Base-by-base conservation (phyloP, 2,329 filamentous ascomycete genomes). In the Xylaria sp. region DNA sequence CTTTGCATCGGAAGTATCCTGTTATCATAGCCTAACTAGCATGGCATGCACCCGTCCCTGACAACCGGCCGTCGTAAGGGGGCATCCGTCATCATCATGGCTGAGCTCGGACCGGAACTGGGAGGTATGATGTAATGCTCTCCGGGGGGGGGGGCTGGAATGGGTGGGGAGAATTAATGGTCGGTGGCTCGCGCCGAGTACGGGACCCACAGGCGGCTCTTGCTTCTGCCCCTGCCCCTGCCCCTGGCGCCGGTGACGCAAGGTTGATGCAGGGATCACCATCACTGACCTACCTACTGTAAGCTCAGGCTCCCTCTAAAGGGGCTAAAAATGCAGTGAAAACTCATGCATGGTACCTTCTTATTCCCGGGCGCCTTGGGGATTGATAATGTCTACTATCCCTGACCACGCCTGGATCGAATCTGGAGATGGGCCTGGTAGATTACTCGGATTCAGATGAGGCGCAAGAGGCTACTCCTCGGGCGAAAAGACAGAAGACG, bases 391-490 rank as follows among this genome's bases (percentile, higher is more conserved):
- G n/a, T n/a, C n/a, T n/a, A n/a, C n/a, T n/a, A n/a, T n/a, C n/a
- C n/a, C n/a, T n/a, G n/a, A n/a, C 9, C 17, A 38, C 31, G 43
- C 15, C 7, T 11, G 15, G 19, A 3, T 17, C 49, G 14, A 25
- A 31, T 31, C 28, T 31, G 49, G 50, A 63, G 40, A 71, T 78
- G 77, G 72, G 71, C 17, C 70, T 80, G 12, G 79, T 81, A 61
- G 77, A 80, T 67, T 81, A 80, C 7, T 72, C 70, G 8, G 70
- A 70, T 7, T 67, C 67, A 35, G 72, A 74, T 38, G 56, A 53
- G 23, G 42, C 61, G 14, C 53, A 59, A 23, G 64, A 57, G 2
- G 23, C 12, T 3, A 8, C 17, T 9, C 33, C 58, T 5, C 63
- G 55, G 28, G 31, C 66, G 23, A 75, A 75, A 64, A 71, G 62